phyloP scores from a whole-genome alignment of 768 basidiomycete species.

The Neoboletus magnificus region DNA sequence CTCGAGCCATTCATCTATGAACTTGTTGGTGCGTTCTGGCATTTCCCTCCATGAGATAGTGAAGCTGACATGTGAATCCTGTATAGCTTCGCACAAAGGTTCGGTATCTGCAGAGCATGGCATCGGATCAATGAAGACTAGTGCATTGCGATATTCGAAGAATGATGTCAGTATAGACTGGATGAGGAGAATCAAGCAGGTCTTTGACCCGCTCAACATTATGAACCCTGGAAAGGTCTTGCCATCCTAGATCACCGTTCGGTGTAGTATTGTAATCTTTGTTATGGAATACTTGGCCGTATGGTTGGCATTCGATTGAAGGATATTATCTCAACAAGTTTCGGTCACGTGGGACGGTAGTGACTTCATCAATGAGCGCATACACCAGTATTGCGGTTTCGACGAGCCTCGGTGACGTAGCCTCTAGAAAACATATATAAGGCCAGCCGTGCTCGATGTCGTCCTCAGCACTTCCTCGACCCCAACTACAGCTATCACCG shows the following conservation, averaged over 20 bases:
- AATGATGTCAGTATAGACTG: constrained; percentile 69
- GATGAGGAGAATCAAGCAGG: constrained; percentile 86
- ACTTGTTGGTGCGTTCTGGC: constrained; percentile 60
- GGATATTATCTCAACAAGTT: background rate
- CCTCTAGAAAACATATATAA: constrained; percentile 10
- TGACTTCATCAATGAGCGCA: constrained; percentile 12
- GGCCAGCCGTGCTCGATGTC: background rate
- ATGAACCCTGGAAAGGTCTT: constrained; percentile 92
- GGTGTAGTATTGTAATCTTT: background rate
- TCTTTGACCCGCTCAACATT: constrained; percentile 89
- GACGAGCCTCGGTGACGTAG: constrained; percentile 8
- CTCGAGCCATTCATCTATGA: constrained; percentile 96
- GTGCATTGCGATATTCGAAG: constrained; percentile 88
- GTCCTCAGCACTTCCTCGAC: background rate
- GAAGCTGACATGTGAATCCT: background rate
- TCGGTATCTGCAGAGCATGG: constrained; percentile 98
- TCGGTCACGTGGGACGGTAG: background rate
- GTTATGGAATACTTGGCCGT: background rate
- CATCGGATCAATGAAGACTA: constrained; percentile 92
- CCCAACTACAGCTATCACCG: background rate
- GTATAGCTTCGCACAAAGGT: constrained; percentile 68
- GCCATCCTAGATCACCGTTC: constrained; percentile 5
- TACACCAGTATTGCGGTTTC: background rate
- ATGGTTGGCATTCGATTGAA: background rate
- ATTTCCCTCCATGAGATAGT: background rate